Conservation (phyloP, 257 asterid genomes). For the Lantana camara region DNA sequence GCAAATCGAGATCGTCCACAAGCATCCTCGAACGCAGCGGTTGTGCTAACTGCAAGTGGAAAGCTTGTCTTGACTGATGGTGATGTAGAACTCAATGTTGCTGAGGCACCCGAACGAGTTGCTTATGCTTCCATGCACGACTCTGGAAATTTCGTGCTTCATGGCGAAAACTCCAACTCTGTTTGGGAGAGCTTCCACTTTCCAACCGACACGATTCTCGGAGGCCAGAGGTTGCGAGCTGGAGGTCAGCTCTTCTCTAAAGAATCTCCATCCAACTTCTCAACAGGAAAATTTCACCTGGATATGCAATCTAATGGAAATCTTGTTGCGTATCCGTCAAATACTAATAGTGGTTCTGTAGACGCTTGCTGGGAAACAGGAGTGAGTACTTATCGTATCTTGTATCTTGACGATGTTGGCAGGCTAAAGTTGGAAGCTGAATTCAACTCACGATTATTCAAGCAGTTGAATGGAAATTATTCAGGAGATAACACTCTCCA, state of each 20-base stretch:
- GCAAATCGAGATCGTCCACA: neutral
- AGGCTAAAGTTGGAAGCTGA: neutral
- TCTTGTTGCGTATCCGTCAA: conserved; percentile 4
- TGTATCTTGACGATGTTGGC: neutral
- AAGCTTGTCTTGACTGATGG: neutral
- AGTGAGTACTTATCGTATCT: neutral
- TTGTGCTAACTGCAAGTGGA: neutral
- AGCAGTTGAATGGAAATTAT: neutral
- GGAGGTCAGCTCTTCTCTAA: neutral
- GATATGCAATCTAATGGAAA: neutral
- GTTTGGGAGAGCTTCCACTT: neutral
- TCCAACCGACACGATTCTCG: neutral
- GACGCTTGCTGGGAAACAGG: neutral
- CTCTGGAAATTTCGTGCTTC: neutral
- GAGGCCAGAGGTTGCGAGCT: neutral
- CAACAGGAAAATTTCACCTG: neutral
- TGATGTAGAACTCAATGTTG: neutral
- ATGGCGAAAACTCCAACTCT: neutral
- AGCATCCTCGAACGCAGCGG: neutral
- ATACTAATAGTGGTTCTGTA: neutral
- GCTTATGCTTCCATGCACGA: neutral
- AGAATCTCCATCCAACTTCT: conserved; percentile 11
- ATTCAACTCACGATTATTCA: neutral
- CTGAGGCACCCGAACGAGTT: neutral
- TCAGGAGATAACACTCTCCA: neutral